Evolutionary conservation across 306 rosid species (phyloP).

Genomic region (Boehmeria nivea): DNA sequence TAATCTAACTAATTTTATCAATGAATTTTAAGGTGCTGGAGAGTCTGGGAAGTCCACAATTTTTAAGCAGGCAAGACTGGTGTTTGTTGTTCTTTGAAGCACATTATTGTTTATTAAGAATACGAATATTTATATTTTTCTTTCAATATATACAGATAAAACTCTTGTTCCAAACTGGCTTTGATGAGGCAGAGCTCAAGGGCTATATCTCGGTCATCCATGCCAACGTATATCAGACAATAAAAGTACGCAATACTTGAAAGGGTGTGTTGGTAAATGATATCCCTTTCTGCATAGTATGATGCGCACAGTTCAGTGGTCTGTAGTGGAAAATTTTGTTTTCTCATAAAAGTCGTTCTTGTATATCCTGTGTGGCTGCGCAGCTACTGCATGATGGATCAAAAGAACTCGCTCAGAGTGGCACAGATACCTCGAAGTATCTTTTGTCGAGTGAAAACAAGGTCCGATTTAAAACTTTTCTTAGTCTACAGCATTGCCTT

Average conservation of each 20-base stretch:
- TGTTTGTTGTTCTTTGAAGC: slow-evolving; percentile 12
- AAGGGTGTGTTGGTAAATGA: slow-evolving; percentile 94
- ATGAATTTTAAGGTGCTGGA: slow-evolving; percentile 61
- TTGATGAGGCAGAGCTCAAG: slow-evolving; percentile 90
- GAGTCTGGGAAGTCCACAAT: slow-evolving; percentile 96
- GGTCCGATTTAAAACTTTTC: slow-evolving; percentile 47
- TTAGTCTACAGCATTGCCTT: neutral
- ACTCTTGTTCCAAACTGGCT: slow-evolving; percentile 93
- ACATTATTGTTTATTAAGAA: slow-evolving; percentile 7
- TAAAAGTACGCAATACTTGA: slow-evolving; percentile 99
- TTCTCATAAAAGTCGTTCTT: slow-evolving; percentile 31
- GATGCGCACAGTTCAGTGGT: slow-evolving; percentile 36
- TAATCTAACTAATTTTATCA: slow-evolving; percentile 7
- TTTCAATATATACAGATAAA: slow-evolving; percentile 57
- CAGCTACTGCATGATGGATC: slow-evolving; percentile 91
- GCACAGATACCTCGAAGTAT: slow-evolving; percentile 49
- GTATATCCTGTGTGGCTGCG: slow-evolving; percentile 24
- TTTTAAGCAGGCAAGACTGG: slow-evolving; percentile 77
- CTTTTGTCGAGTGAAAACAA: slow-evolving; percentile 62
- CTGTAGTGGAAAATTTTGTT: slow-evolving; percentile 17
- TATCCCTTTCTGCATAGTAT: slow-evolving; percentile 61
- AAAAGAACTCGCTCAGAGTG: slow-evolving; percentile 80
- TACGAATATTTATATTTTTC: slow-evolving; percentile 14
- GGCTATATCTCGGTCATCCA: slow-evolving; percentile 90
- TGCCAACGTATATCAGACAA: slow-evolving; percentile 99